Conservation (phyloP, 2,329 filamentous ascomycete genomes). For the Hypoxylon sp. region DNA sequence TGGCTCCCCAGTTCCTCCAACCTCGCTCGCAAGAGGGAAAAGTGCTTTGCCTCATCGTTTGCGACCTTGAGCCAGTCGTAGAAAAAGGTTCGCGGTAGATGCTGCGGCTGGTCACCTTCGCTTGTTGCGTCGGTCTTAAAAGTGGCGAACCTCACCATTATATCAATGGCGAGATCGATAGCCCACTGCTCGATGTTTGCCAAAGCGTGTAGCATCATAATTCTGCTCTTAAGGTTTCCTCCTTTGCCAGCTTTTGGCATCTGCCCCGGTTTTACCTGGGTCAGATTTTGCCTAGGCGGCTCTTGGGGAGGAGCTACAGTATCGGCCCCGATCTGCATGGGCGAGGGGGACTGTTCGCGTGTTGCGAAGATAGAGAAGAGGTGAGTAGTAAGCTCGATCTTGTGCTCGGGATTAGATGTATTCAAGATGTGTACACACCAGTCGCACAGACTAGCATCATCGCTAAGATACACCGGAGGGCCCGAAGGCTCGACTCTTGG, state of each 20-base stretch:
- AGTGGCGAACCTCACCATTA: constrained; percentile 59
- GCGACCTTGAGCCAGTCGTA: constrained; percentile 62
- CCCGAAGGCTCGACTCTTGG: constrained; percentile 39
- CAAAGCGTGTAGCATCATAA: constrained; percentile 60
- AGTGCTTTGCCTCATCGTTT: constrained; percentile 61
- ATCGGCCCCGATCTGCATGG: constrained; percentile 57
- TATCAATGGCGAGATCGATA: constrained; percentile 61
- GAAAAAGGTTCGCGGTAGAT: constrained; percentile 58
- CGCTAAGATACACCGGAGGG: constrained; percentile 50
- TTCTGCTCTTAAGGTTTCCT: constrained; percentile 58
- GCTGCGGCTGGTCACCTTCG: constrained; percentile 36
- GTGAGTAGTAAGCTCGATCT: constrained; percentile 59
- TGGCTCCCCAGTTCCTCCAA: constrained; percentile 59
- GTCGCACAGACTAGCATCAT: constrained; percentile 59
- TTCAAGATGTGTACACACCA: constrained; percentile 61
- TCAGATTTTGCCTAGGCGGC: constrained; percentile 56
- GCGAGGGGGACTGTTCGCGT: constrained; percentile 53
- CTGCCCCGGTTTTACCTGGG: constrained; percentile 53
- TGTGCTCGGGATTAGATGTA: constrained; percentile 59
- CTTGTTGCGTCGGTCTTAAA: constrained; percentile 53
- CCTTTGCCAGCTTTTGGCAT: constrained; percentile 57
- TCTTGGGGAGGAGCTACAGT: constrained; percentile 53
- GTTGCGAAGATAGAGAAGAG: constrained; percentile 56
- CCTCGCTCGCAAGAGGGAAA: constrained; percentile 58
- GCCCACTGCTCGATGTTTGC: constrained; percentile 63